Evolutionary conservation across 352 stramenopile species (phyloP).

Genomic region (Phytophthora kernoviae): DNA sequence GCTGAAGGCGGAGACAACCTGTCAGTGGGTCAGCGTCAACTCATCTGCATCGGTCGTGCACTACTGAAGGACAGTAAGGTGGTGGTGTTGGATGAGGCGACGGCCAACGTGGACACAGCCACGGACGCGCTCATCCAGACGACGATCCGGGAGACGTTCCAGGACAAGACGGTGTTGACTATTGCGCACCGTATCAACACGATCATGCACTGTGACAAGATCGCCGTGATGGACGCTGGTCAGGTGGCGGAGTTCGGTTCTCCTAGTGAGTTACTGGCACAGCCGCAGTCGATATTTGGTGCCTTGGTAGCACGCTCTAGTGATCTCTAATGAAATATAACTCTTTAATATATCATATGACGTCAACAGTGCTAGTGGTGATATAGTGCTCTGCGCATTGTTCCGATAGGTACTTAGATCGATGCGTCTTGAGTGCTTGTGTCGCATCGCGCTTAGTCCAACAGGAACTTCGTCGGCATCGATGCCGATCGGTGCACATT

Average conservation of each 20-base stretch:
- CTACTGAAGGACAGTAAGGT: conserved; percentile 89
- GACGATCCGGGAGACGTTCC: conserved; percentile 88
- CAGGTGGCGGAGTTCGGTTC: conserved; percentile 90
- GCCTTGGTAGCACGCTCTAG: conserved; percentile 30
- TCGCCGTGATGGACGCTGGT: conserved; percentile 86
- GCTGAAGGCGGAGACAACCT: conserved; percentile 93
- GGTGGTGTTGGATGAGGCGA: conserved; percentile 96
- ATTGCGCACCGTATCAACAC: conserved; percentile 93
- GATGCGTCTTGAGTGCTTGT: too few relatives aligned
- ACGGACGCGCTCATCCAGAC: conserved; percentile 48
- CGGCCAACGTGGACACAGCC: conserved; percentile 66
- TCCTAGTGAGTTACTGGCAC: conserved; percentile 71
- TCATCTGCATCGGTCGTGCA: conserved; percentile 94
- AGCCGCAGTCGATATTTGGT: conserved; percentile 74
- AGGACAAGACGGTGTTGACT: conserved; percentile 85
- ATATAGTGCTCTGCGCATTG: too few relatives aligned
- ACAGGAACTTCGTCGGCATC: too few relatives aligned
- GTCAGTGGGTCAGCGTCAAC: conserved; percentile 91
- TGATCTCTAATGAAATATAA: too few relatives aligned
- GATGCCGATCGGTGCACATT: too few relatives aligned
- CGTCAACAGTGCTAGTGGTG: too few relatives aligned
- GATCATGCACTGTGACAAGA: conserved; percentile 88
- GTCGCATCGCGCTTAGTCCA: too few relatives aligned
- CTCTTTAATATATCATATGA: too few relatives aligned
- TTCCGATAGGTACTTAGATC: too few relatives aligned